Base-by-base conservation (phyloP, 345 rosid genomes). In the Rhodamnia argentea region DNA sequence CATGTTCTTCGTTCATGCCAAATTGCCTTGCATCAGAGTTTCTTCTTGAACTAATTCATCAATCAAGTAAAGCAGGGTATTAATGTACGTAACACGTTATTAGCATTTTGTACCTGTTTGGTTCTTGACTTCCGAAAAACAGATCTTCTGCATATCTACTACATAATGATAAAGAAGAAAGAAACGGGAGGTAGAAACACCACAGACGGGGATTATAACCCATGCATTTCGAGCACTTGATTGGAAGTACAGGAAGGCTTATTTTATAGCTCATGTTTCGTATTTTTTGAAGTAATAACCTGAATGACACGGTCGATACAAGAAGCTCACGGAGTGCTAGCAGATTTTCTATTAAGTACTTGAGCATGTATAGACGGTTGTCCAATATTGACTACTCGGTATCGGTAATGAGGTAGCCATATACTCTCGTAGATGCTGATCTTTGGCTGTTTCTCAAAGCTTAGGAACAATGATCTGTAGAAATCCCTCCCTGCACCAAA, bases 381-480 rank as follows among this genome's bases (percentile, higher is more conserved):
- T 70, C 24, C 24, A 22, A 0, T 70, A 70, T 37, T 32, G 47
- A 47, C 47, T 37, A 18, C 44, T 64, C 11, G 7, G 44, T 64
- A 32, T 70, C 18, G 26, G 10, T 70, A 32, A 70, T 37, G 24
- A 64, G 24, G 4, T 18, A 2, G 81, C 18, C 26, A 32, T 70
- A 37, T 37, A 70, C 24, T 70, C 13, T 32, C 37, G 47, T 2
- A 70, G 32, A n/a, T 54, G 54, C 86, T 82, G 88, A 87, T 83
- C 57, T 83, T 18, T 54, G 42, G 81, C 81, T 56, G 14, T 44
- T 75, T 75, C 90, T 95, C 93, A 92, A 42, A 90, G 86, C 90
- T 95, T 94, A 32, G 96, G 95, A 84, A 94, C 88, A 83, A 90
- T 87, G 70, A 95, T 84, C 62, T 87, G 93, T 83, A 95, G 90